phyloP scores from a whole-genome alignment of 2,329 filamentous ascomycete genomes.

The Pseudogymnoascus sp. region DNA sequence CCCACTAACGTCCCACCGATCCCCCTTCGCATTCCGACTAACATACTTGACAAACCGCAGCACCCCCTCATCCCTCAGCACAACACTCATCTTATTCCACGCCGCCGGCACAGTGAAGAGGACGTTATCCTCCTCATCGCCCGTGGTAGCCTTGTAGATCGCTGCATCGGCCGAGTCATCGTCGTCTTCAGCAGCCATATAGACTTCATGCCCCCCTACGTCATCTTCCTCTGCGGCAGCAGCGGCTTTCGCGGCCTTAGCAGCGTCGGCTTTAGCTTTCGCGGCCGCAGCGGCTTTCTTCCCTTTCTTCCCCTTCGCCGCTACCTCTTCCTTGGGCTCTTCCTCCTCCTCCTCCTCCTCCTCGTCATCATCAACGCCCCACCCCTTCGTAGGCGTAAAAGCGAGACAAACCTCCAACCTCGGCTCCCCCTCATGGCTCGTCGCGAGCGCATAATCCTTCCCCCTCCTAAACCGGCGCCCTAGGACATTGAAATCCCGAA shows the following conservation, averaged over 20 bases:
- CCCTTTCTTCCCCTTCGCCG: conserved; percentile 25
- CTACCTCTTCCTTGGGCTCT: conserved; percentile 22
- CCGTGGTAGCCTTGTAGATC: conserved; percentile 64
- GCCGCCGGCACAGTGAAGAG: conserved; percentile 58
- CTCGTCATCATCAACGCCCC: conserved; percentile 63
- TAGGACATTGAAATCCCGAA: conserved; percentile 69
- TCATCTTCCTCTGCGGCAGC: conserved; percentile 37
- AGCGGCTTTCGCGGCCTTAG: conserved; percentile 25
- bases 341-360: conserved; percentile 35
- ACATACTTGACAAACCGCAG: conserved; percentile 97
- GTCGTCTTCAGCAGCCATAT: conserved; percentile 84
- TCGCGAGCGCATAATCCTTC: conserved; percentile 87
- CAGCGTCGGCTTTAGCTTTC: conserved; percentile 27
- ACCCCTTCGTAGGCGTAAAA: conserved; percentile 75
- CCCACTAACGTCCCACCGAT: conserved; percentile 85
- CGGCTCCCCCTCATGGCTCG: conserved; percentile 67
- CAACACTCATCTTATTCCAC: conserved; percentile 91
- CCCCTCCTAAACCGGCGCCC: conserved; percentile 81
- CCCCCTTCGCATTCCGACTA: conserved; percentile 69
- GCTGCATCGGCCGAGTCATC: conserved; percentile 65
- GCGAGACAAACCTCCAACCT: conserved; percentile 81
- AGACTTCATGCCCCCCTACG: conserved; percentile 75
- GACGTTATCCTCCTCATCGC: conserved; percentile 66
- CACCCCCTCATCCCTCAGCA: conserved; percentile 76
- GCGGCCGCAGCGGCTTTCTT: conserved; percentile 9